Percentiles rank a stretch among this genome's conserved stretches.
Evolutionary conservation across 1,139 yeast genomes (phyloP).

Genomic region (Yarrowia galli): DNA sequence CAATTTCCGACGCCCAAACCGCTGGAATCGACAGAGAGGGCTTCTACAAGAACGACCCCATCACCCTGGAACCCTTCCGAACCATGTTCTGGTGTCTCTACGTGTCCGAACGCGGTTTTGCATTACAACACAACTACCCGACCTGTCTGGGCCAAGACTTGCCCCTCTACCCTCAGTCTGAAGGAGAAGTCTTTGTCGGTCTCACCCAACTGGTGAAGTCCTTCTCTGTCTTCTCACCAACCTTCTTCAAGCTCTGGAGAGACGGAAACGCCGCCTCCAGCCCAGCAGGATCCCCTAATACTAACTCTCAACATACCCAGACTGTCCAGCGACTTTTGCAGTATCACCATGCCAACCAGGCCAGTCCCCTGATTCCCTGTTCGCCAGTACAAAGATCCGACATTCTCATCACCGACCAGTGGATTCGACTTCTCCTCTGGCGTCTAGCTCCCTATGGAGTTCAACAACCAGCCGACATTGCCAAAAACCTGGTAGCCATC

Average conservation of each 20-base stretch:
- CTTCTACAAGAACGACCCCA: slow-evolving; percentile 13
- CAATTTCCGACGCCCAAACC: slow-evolving; percentile 16
- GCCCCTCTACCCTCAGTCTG: slow-evolving; percentile 24
- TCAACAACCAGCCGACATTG: slow-evolving; percentile 30
- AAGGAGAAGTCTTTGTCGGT: slow-evolving; percentile 18
- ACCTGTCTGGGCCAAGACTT: slow-evolving; percentile 21
- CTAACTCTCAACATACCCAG: slow-evolving; percentile 23
- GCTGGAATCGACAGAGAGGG: slow-evolving; percentile 17
- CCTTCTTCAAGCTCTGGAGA: slow-evolving; percentile 31
- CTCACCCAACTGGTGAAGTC: slow-evolving; percentile 24
- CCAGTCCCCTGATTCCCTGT: slow-evolving; percentile 29
- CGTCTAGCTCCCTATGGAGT: slow-evolving; percentile 9
- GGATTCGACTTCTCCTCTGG: slow-evolving; percentile 22
- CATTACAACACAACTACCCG: slow-evolving; percentile 20
- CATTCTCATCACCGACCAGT: slow-evolving; percentile 35
- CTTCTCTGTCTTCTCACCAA: slow-evolving; percentile 24
- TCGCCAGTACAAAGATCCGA: slow-evolving; percentile 12
- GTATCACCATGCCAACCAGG: slow-evolving; percentile 32
- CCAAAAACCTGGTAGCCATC: slow-evolving; percentile 6
- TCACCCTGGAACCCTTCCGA: slow-evolving; percentile 13
- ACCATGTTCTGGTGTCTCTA: slow-evolving; percentile 34
- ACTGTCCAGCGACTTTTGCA: slow-evolving; percentile 25
- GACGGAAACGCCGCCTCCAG: slow-evolving; percentile 4
- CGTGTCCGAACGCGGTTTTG: slow-evolving; percentile 25
- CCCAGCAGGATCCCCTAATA: slow-evolving; percentile 18